Evolutionary conservation across 257 asterid species (phyloP).

Genomic region (Phtheirospermum japonicum): DNA sequence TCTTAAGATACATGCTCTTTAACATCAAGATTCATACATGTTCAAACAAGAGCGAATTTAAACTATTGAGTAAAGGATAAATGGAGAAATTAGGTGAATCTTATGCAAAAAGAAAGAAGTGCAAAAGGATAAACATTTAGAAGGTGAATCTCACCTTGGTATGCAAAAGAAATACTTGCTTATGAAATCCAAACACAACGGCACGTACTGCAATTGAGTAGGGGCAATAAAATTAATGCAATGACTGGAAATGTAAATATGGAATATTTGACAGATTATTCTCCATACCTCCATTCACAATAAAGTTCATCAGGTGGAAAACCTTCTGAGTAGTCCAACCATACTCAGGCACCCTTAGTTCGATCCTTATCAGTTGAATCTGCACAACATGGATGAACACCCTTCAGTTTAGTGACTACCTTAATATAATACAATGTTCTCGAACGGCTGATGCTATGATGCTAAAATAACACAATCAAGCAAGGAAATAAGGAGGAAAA

Average conservation of each 20-base stretch:
- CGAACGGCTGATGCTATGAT: not conserved
- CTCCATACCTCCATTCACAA: conserved; percentile 84
- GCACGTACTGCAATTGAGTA: conserved; percentile 74
- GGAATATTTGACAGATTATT: conserved; percentile 9
- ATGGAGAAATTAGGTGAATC: not conserved
- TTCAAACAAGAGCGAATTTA: too few relatives aligned
- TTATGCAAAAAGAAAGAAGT: not conserved
- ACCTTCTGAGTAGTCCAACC: conserved; percentile 98
- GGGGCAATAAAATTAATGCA: conserved; percentile 14
- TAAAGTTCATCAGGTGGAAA: conserved; percentile 90
- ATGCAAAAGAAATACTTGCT: conserved; percentile 72
- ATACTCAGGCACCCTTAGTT: conserved; percentile 85
- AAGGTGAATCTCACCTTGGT: conserved; percentile 56
- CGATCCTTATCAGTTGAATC: conserved; percentile 86
- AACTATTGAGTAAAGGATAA: not conserved
- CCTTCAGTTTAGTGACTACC: conserved; percentile 20
- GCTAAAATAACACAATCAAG: conserved; percentile 4
- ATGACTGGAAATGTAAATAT: conserved; percentile 10
- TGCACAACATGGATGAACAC: conserved; percentile 37
- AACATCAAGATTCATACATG: too few relatives aligned
- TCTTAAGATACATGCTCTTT: too few relatives aligned
- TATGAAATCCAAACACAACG: conserved; percentile 80
- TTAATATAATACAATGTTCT: conserved; percentile 12
- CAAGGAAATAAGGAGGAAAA: not conserved
- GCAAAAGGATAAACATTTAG: conserved; percentile 1